These are phyloP conservation scores for Arachnomyces sp. DNA, from an alignment of 2,329 filamentous ascomycete genomes.

Conservation along the genomic window DNA sequence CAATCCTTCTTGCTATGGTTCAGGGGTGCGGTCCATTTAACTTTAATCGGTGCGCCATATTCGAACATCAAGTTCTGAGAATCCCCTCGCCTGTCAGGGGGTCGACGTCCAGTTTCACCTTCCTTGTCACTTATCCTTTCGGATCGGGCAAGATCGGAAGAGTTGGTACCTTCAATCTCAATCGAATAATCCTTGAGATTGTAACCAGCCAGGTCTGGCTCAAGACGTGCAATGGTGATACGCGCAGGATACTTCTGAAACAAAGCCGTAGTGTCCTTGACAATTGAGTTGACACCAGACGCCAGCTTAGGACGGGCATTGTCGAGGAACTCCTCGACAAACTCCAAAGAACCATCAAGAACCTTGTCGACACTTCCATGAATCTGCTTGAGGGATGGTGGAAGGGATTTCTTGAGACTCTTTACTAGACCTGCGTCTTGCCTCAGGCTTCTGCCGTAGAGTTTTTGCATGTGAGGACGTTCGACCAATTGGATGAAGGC, in stretches of 20 bases:
- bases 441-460: constrained; percentile 79
- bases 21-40: constrained; percentile 81
- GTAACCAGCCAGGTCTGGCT: constrained; percentile 71
- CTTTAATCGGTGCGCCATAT: constrained; percentile 82
- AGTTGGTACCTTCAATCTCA: constrained; percentile 60
- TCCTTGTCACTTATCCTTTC: constrained; percentile 66
- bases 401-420: constrained; percentile 79
- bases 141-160: constrained; percentile 43
- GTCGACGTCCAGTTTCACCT: constrained; percentile 60
- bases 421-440: constrained; percentile 85
- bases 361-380: constrained; percentile 81
- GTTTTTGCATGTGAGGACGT: constrained; percentile 95
- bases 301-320: constrained; percentile 77
- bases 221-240: constrained; percentile 71
- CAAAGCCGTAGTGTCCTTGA: constrained; percentile 76
- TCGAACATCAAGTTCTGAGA: constrained; percentile 73
- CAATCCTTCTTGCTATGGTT: constrained; percentile 89
- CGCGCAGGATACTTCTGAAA: constrained; percentile 86
- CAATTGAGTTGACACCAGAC: constrained; percentile 75
- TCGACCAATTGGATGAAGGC: constrained; percentile 90
- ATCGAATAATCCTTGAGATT: constrained; percentile 76
- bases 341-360: constrained; percentile 75
- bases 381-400: constrained; percentile 72
- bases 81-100: constrained; percentile 52
- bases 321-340: constrained; percentile 86